These are phyloP conservation scores for Oryza coarctata DNA, from an alignment of 176 grass and related monocot species.

Conservation along the genomic window DNA sequence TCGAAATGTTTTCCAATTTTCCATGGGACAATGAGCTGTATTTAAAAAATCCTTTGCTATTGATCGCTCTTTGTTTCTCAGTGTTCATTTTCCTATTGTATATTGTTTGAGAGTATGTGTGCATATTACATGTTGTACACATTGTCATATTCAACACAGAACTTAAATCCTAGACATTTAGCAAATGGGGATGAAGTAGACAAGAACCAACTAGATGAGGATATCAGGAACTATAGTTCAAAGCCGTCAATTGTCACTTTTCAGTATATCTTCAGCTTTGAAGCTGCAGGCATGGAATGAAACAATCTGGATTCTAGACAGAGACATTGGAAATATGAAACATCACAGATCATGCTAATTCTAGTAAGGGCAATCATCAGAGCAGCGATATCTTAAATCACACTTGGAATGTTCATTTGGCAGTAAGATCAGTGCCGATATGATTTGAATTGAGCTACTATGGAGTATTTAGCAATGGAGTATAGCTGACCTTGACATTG, in stretches of 20 bases:
- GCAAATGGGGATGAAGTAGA: neutral
- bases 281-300: neutral
- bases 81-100: neutral
- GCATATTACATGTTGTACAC: neutral
- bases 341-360: neutral
- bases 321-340: neutral
- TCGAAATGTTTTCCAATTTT: neutral
- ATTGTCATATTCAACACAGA: neutral
- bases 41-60: neutral
- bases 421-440: neutral
- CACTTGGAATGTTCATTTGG: neutral
- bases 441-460: no score
- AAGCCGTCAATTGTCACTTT: neutral
- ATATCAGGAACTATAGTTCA: neutral
- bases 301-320: neutral
- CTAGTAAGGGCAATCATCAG: no score
- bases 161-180: neutral
- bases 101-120: neutral
- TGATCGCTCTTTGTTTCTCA: neutral
- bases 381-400: neutral
- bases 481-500: constrained; percentile 71
- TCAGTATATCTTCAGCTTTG: neutral
- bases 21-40: neutral
- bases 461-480: no score
- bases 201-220: neutral